These are phyloP conservation scores for Phaffomyces antillensis DNA, from an alignment of 805 yeast genomes.

Conservation along the genomic window DNA sequence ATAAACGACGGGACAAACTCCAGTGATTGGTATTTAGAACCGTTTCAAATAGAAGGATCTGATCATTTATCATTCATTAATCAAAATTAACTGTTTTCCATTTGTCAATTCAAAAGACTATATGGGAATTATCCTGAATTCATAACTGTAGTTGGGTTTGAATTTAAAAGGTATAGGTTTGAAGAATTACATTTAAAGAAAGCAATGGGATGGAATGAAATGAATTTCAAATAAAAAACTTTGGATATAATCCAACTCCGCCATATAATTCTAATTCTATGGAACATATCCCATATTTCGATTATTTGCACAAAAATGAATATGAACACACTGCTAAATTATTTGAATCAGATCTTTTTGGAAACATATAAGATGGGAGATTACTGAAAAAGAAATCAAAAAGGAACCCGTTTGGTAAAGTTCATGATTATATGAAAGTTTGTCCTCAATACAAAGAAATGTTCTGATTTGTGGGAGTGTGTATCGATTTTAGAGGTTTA, in stretches of 20 bases:
- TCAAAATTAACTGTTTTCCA: slow-evolving; percentile 64
- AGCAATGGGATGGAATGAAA: slow-evolving; percentile 34
- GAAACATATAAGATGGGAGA: slow-evolving; percentile 30
- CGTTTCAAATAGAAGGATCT: slow-evolving; percentile 61
- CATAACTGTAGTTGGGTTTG: slow-evolving; percentile 64
- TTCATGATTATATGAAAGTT: slow-evolving; percentile 29
- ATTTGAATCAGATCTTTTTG: slow-evolving; percentile 53
- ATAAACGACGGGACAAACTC: slow-evolving; percentile 37
- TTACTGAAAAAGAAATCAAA: slow-evolving; percentile 39
- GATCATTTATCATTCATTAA: slow-evolving; percentile 62
- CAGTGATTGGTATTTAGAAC: slow-evolving; percentile 59
- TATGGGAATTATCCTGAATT: slow-evolving; percentile 39
- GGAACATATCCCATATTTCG: slow-evolving; percentile 33
- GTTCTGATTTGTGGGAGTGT: slow-evolving; percentile 2
- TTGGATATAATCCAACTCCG: slow-evolving; percentile 55
- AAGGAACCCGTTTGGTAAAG: slow-evolving; percentile 51
- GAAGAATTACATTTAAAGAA: slow-evolving; percentile 39
- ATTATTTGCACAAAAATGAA: slow-evolving; percentile 43
- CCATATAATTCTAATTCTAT: slow-evolving; percentile 17
- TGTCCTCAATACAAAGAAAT: slow-evolving; percentile 10
- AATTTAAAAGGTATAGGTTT: slow-evolving; percentile 62
- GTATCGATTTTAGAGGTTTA: too few relatives aligned
- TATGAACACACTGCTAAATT: slow-evolving; percentile 42
- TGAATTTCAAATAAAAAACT: slow-evolving; percentile 40
- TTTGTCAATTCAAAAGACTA: slow-evolving; percentile 44